Conservation (phyloP, 1,139 yeast species). For the Suhomyces chickasaworum region DNA sequence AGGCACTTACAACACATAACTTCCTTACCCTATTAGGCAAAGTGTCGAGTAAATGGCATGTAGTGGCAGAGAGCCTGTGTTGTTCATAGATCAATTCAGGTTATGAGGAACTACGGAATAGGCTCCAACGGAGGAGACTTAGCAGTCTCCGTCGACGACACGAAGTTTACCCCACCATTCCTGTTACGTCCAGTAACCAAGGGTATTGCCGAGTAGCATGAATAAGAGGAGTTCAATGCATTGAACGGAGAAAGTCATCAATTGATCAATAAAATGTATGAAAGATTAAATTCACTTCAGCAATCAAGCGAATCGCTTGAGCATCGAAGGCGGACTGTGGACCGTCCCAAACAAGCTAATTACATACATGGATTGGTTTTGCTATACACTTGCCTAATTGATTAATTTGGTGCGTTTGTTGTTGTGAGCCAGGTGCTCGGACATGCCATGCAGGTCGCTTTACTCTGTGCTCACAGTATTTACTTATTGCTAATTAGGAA, state of each 20-base stretch:
- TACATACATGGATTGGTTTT: slow-evolving; percentile 7
- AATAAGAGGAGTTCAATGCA: background rate
- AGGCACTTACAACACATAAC: slow-evolving; percentile 20
- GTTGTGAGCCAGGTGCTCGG: background rate
- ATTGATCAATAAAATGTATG: too few relatives aligned
- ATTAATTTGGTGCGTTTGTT: slow-evolving; percentile 5
- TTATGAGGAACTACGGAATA: background rate
- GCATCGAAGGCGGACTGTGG: background rate
- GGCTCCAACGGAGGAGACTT: background rate
- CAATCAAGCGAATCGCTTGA: background rate
- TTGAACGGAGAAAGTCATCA: background rate
- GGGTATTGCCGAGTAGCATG: slow-evolving; percentile 1
- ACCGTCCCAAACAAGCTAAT: slow-evolving; percentile 6
- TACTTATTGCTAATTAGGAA: slow-evolving; percentile 12
- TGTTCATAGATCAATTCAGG: slow-evolving; percentile 8
- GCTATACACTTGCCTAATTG: slow-evolving; percentile 5
- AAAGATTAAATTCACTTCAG: too few relatives aligned
- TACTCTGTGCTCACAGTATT: slow-evolving; percentile 4
- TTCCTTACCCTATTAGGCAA: slow-evolving; percentile 26
- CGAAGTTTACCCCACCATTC: slow-evolving; percentile 7
- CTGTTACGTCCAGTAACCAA: slow-evolving; percentile 1
- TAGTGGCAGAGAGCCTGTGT: slow-evolving; percentile 10
- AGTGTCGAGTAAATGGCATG: slow-evolving; percentile 5
- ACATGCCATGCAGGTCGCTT: slow-evolving; percentile 4
- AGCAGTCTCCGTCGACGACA: background rate